These are phyloP conservation scores for Trametes meyenii DNA, from an alignment of 768 basidiomycete genomes.

Conservation along the genomic window DNA sequence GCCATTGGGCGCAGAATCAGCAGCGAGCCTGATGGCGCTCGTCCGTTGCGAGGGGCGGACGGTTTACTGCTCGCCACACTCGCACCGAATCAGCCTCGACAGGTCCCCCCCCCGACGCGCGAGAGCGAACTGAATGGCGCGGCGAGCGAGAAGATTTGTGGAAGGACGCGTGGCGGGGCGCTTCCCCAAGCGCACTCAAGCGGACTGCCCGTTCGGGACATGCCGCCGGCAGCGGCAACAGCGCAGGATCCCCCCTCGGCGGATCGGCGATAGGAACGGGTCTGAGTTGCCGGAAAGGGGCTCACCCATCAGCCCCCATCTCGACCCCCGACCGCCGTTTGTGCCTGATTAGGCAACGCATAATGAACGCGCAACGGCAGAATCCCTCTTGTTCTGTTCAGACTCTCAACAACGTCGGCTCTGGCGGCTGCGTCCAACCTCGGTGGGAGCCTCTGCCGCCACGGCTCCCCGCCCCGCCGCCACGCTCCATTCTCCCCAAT, in stretches of 20 bases:
- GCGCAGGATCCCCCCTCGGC: constrained; percentile 2
- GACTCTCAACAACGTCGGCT: neutral
- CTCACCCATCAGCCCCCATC: neutral
- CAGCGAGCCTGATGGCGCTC: no score
- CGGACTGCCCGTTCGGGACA: neutral
- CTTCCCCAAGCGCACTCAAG: constrained; percentile 6
- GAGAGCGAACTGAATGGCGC: neutral
- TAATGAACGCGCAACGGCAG: constrained; percentile 12
- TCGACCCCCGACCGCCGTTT: neutral
- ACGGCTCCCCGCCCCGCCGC: no score
- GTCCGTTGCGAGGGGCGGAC: no score
- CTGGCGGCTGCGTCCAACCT: no score
- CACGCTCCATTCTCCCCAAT: no score
- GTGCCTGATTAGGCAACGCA: constrained; percentile 11
- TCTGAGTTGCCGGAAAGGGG: constrained; percentile 3
- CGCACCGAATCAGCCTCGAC: no score
- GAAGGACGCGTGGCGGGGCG: neutral
- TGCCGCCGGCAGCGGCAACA: constrained; percentile 22
- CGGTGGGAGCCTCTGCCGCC: no score
- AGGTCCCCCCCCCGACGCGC: no score
- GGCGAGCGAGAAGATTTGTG: constrained; percentile 8
- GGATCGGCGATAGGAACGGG: constrained; percentile 16
- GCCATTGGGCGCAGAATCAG: no score
- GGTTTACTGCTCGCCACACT: no score
- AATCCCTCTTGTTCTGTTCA: constrained; percentile 2